Evolutionary conservation across 306 rosid species (phyloP).

Genomic region (Boehmeria nivea): DNA sequence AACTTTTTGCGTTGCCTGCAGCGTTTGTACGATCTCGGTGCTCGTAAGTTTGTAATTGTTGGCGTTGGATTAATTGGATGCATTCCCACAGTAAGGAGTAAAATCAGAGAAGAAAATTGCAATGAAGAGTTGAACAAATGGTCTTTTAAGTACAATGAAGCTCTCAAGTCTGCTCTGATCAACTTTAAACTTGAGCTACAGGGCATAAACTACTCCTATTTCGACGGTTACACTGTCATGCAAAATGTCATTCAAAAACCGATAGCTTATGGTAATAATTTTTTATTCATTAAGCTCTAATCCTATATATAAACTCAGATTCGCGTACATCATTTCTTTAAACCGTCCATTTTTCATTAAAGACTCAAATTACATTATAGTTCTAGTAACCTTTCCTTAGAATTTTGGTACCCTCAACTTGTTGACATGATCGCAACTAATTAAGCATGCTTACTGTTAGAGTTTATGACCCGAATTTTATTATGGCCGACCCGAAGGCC

Average conservation of each 20-base stretch:
- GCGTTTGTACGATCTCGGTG: conserved; percentile 56
- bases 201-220: conserved; percentile 46
- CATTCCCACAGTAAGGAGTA: conserved; percentile 50
- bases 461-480: too few species aligned
- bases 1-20: conserved; percentile 17
- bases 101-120: conserved; percentile 36
- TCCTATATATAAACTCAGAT: too few species aligned
- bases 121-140: conserved; percentile 34
- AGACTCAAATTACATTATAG: too few species aligned
- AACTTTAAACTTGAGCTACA: conserved; percentile 33
- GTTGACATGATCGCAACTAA: too few species aligned
- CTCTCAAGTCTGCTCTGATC: conserved; percentile 42
- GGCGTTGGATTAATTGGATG: conserved; percentile 68
- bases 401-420: too few species aligned
- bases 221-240: conserved; percentile 44
- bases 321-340: too few species aligned
- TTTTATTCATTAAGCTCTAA: too few species aligned
- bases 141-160: conserved; percentile 37
- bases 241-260: conserved; percentile 41
- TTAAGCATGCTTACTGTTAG: too few species aligned
- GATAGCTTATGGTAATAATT: conserved; percentile 34
- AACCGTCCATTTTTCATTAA: too few species aligned
- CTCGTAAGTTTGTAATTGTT: conserved; percentile 51
- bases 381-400: too few species aligned
- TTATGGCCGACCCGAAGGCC: too few species aligned